Conservation (phyloP, 495 filamentous ascomycete species). For the Lasiosphaeris hirsuta region DNA sequence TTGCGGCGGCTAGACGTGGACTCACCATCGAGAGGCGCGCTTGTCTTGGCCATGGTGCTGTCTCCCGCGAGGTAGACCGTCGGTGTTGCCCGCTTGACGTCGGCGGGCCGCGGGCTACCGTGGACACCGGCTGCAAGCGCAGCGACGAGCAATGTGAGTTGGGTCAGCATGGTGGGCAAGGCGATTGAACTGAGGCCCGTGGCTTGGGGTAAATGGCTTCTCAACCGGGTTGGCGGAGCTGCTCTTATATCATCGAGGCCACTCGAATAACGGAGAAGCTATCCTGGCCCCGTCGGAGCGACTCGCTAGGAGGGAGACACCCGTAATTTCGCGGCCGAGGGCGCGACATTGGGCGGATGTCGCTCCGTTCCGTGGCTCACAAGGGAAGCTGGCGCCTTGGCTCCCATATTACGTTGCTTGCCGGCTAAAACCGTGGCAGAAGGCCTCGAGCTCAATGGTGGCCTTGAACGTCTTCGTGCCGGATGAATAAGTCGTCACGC, state of each 20-base stretch:
- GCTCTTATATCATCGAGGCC: no score
- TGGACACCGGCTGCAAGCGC: constrained; percentile 9
- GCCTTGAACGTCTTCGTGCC: background rate
- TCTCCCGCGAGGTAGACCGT: constrained; percentile 55
- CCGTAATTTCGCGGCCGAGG: background rate
- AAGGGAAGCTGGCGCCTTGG: background rate
- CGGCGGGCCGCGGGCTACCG: constrained; percentile 9
- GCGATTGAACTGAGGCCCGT: no score
- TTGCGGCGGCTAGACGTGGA: background rate
- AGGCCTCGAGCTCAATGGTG: background rate
- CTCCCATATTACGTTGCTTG: background rate
- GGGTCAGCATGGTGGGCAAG: constrained; percentile 2
- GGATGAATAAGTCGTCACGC: background rate
- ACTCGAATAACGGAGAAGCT: no score
- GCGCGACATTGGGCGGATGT: background rate
- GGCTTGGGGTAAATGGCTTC: no score
- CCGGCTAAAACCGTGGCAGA: background rate
- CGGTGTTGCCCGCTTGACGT: constrained; percentile 20
- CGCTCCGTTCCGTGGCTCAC: background rate
- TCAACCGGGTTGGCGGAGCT: no score
- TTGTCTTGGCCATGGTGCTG: constrained; percentile 52
- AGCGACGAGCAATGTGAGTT: background rate
- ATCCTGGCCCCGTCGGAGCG: no score
- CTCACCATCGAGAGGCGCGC: constrained; percentile 6
- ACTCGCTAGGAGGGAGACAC: background rate